Base-by-base conservation (phyloP, 257 asterid genomes). In the Orobanche coerulescens region DNA sequence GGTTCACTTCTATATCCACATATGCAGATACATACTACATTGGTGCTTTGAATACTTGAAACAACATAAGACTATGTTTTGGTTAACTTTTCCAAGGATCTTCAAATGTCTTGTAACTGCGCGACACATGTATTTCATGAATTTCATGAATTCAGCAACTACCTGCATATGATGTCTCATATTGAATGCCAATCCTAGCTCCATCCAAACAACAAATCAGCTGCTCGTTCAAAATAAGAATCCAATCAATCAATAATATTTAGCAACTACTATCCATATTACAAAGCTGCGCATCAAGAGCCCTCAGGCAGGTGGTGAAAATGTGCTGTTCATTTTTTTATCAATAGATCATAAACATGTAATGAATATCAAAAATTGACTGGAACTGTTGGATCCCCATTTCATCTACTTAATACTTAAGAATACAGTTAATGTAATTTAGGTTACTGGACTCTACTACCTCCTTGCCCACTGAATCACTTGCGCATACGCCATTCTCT, bases 141-240 rank as follows among this genome's bases (percentile, higher is more conserved):
- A 53, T 16, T 33, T 20, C 12, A 28, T 56, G 57, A 61, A 57
- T 59, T 64, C 39, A 44, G 63, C 5, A 43, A 56, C 64, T 84
- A 93, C 99, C 99, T 61, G 99, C 99, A 84, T 74, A 93, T 46
- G 94, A 75, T 54, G 97, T 84, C 73, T 86, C 95, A 58, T 93
- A 93, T 49, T 77, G 94, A 74, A 93, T 82, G 67, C 94, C 99
- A 67, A 93, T 93, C 75, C 99, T 86, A 59, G 92, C 88, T 71
- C 96, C 96, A 64, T 83, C 90, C 83, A 93, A 79, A 67, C 97
- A 93, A 75, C 92, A 93, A 62, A 93, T 84, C 62, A 77, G 78
- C 98, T 92, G 92, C 69, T 71, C 67, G 55, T 50, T 33, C 62
- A 55, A 64, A 58, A 49, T 33, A 25, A 81, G 67, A 60, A 50